These are phyloP conservation scores for Saxispiralis lemnorum DNA, from an alignment of 495 filamentous ascomycete species.

Conservation along the genomic window DNA sequence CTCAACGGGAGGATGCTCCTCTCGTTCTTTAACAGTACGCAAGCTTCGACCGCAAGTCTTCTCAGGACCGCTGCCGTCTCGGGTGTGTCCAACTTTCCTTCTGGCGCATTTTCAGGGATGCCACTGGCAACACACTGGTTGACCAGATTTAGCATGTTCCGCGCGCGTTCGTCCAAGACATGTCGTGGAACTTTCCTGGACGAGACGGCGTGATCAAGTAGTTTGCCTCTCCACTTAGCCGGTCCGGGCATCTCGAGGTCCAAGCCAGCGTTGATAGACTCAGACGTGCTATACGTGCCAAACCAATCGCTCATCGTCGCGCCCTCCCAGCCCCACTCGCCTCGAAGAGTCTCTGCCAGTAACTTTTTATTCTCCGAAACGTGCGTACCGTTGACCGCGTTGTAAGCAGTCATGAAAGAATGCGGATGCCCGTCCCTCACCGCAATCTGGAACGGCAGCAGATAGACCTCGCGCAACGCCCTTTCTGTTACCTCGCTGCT, in stretches of 20 bases:
- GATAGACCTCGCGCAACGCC: slow-evolving; percentile 60
- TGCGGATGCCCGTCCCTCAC: slow-evolving; percentile 45
- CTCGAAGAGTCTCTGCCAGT: slow-evolving; percentile 45
- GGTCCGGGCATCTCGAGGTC: slow-evolving; percentile 64
- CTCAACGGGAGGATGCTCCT: slow-evolving; percentile 16
- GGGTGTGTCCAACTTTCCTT: slow-evolving; percentile 25
- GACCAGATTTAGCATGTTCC: slow-evolving; percentile 44
- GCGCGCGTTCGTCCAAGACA: slow-evolving; percentile 42
- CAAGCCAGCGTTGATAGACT: slow-evolving; percentile 49
- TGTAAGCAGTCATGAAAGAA: slow-evolving; percentile 62
- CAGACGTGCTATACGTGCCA: slow-evolving; percentile 50
- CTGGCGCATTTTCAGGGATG: slow-evolving; percentile 37
- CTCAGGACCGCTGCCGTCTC: slow-evolving; percentile 26
- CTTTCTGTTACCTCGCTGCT: slow-evolving; percentile 49
- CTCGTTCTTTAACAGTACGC: slow-evolving; percentile 24
- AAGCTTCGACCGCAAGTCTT: slow-evolving; percentile 15
- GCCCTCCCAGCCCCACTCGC: slow-evolving; percentile 56
- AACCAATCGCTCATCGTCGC: slow-evolving; percentile 58
- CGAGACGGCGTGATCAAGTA: slow-evolving; percentile 39
- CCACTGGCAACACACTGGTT: slow-evolving; percentile 45
- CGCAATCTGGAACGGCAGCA: slow-evolving; percentile 55
- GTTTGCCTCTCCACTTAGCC: slow-evolving; percentile 43
- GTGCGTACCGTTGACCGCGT: slow-evolving; percentile 54
- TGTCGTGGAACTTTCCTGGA: slow-evolving; percentile 41
- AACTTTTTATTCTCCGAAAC: slow-evolving; percentile 48